Evolutionary conservation across 805 yeast species (phyloP).

Genomic region (Candida orba): DNA sequence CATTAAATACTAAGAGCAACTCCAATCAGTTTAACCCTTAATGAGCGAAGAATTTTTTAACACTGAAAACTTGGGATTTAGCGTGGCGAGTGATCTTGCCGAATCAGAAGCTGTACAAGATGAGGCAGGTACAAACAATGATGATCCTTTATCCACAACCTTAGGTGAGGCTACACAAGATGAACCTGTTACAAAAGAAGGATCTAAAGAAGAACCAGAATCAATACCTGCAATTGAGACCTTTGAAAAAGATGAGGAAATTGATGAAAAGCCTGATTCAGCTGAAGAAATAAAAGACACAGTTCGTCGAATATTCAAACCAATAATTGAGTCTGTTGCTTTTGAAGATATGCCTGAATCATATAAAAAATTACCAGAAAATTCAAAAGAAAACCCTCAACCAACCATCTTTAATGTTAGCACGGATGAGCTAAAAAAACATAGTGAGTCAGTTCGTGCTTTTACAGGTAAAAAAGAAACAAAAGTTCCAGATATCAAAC

Average conservation of each 20-base stretch:
- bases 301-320: neutral
- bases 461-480: constrained; percentile 12
- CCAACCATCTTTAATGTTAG: constrained; percentile 16
- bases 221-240: neutral
- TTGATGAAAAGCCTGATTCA: neutral
- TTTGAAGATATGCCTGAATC: constrained; percentile 2
- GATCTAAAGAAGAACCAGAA: too few species aligned
- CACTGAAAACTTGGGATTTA: neutral
- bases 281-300: neutral
- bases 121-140: neutral
- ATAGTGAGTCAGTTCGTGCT: constrained; percentile 6
- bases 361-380: constrained; percentile 16
- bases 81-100: neutral
- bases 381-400: constrained; percentile 19
- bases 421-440: constrained; percentile 9
- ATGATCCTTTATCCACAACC: neutral
- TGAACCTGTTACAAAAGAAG: neutral
- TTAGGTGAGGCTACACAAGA: neutral
- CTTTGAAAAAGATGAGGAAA: neutral
- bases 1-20: neutral
- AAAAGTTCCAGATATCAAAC: constrained; percentile 8
- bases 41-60: neutral
- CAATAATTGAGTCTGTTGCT: neutral
- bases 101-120: neutral
- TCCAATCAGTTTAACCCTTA: neutral